Evolutionary conservation across 148 eudicot species (phyloP).

Genomic region (Vaccinium corymbosum): DNA sequence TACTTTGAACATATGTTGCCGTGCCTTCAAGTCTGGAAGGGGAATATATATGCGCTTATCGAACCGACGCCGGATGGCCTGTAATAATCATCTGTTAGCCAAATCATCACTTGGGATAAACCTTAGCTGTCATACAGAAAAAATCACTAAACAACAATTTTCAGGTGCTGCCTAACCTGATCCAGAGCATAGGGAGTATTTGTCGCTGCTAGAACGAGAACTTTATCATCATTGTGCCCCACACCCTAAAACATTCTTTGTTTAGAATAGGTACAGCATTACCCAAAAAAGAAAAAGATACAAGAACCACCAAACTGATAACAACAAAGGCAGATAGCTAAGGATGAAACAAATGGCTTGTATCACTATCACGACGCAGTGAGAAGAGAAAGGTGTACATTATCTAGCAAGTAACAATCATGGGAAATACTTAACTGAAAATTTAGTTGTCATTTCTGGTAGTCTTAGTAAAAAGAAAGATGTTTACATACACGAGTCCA

Average conservation of each 20-base stretch:
- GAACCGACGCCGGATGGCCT: slow-evolving; percentile 95
- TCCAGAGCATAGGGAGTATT: slow-evolving; percentile 96
- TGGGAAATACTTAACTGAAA: background rate
- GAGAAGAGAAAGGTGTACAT: background rate
- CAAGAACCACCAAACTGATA: slow-evolving; percentile 5
- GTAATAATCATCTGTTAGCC: slow-evolving; percentile 19
- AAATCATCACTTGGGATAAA: background rate
- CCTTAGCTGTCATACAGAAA: background rate
- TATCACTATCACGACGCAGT: background rate
- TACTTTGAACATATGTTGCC: slow-evolving; percentile 97
- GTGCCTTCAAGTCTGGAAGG: slow-evolving; percentile 88
- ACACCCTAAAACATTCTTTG: slow-evolving; percentile 56
- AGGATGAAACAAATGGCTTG: slow-evolving; percentile 7
- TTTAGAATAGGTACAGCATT: slow-evolving; percentile 4
- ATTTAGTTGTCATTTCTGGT: background rate
- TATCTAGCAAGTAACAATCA: background rate
- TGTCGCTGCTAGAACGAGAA: slow-evolving; percentile 93
- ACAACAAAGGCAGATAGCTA: background rate
- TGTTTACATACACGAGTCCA: no score
- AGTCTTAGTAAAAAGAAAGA: background rate
- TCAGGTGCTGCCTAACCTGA: slow-evolving; percentile 47
- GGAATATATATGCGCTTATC: slow-evolving; percentile 98
- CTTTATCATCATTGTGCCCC: slow-evolving; percentile 94
- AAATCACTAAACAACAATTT: background rate
- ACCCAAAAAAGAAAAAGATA: background rate